Base-by-base conservation (phyloP, 139 green algal genomes). In the Astrephomene gubernaculifera region DNA sequence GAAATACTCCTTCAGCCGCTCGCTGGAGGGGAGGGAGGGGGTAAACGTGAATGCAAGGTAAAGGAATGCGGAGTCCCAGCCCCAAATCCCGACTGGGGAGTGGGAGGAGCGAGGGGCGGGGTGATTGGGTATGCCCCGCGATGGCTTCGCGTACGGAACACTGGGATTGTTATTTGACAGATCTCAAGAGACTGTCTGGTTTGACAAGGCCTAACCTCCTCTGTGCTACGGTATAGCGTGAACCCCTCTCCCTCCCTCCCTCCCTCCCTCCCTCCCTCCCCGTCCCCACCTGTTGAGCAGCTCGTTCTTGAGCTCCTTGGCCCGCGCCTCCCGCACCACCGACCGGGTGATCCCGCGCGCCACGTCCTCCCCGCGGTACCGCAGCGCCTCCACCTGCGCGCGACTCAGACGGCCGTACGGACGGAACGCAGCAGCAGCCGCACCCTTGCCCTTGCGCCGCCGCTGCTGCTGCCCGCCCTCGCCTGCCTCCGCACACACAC, bases 351-450 rank as follows among this genome's bases (percentile, higher is more conserved):
- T 92, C 57, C 79, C 89, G 31, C 93, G 88, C 3, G 91, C 89
- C 35, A 99, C 92, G 45, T 99, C 96, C 82, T 98, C 93, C 0
- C 71, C 95, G 1, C 96, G 87, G 84, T 98, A 98, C 25, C 94
- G 82, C 75, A 96, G 81, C 9, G 86, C 91, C 53, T 97, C 91
- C 45, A 96, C 86, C 38, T 91, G 76, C 14, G 82, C 80, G 31
- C 73, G 67, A 2, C 82, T 95, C 25, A 98, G 87, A 19, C 86
- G 75, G 1, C 31, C n/a, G 75, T 94, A 95, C 29, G 85, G 87
- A 61, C 67, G 71, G 44, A 96, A 72, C 25, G 61, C 81, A 67
- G 25, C 80, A 67, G 25, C 80, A 24, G 33, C 80, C 31, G 5
- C 69, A 80, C 60, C 57, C 57, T 53, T 95, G 4, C 70, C 64